Evolutionary conservation across 495 filamentous ascomycete genomes (phyloP), one percentile per base, ranked within the genome.

Genomic region (Hypoxylon fragiforme): DNA sequence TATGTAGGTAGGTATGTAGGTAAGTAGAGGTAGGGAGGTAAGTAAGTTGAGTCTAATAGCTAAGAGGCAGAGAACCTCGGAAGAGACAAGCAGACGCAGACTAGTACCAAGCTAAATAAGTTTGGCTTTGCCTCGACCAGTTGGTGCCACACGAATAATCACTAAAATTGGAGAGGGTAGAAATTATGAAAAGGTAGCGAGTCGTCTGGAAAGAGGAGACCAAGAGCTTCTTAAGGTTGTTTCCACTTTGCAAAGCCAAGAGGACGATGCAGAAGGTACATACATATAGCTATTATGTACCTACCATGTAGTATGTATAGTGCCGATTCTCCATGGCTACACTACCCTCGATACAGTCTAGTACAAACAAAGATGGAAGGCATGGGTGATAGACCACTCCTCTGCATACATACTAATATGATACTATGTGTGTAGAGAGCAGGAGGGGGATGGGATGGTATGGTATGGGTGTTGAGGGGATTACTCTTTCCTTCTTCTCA

Each of bases 341-440:
- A 61, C 51, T 61, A 61, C 43, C 43, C 57, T 61, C 32, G 47
- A 56, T 55, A 48, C 32, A 61, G 51, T 56, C 47, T 61, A 61
- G 57, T 46, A 61, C 57, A 44, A 6, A 39, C 4, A 22, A 36
- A n/a, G 28, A 44, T 14, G 36, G 46, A 50, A 51, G 45, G 41
- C 38, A 60, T 20, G 39, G 45, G 42, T 58, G 35, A 28, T 44
- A 39, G 53, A 44, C 32, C 36, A 12, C 34, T 28, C n/a, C n/a
- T n/a, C n/a, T n/a, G n/a, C n/a, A n/a, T n/a, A n/a, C n/a, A n/a
- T n/a, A n/a, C n/a, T n/a, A n/a, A n/a, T n/a, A n/a, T 46, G 41
- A 38, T 38, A 43, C 18, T 38, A 43, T 45, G 44, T 52, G 46
- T 47, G 51, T 52, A 62, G 57, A 28, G 9, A 9, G 24, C 24